Base-by-base conservation (phyloP, 371 early-diverging fungal genomes). In the Coemansia sp. region DNA sequence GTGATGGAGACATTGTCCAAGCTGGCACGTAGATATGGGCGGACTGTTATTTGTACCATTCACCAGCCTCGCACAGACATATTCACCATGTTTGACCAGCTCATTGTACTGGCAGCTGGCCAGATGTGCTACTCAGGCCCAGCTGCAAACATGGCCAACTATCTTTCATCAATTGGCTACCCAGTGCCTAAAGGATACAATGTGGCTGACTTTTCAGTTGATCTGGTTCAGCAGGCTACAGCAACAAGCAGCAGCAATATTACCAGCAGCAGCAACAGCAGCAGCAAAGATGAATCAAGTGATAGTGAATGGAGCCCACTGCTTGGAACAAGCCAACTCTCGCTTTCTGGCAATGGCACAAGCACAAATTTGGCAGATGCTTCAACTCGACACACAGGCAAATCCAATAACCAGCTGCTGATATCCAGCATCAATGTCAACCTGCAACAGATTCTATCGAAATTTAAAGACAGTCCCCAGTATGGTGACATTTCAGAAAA, bases 41-140 rank as follows among this genome's bases (percentile, higher is more conserved):
- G 94, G 30, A 97, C 97, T 0, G 86, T 99, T 30, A 81, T 97
- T 5, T 90, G 93, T 69, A 94, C 94, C 9, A 94, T 97, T 39
- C 98, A 99, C 70, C 99, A 97, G 68, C 99, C 99, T 4, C 85
- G 97, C 11, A 88, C 90, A 12, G 91, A 97, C 61, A 94, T 98
- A 54, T 92, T 91, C 50, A 82, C 88, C 16, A 77, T 93, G 61
- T 95, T 99, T 81, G 94, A 96, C 78, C 85, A 88, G 33, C 79
- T 97, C 9, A 77, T 97, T 10, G 80, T 99, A 33, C 81, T 99
- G 49, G 87, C 92, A 20, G 91, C 90, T 35, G 94, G 95, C 2
- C 82, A 85, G 45, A 80, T 90, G 42, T 86, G 91, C 36, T 97
- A 88, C 71, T 90, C 94, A 6, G 95, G 95, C 1, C 78, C 81